phyloP scores from a whole-genome alignment of 2,329 filamentous ascomycete genomes.

The Aciculosporium take region DNA sequence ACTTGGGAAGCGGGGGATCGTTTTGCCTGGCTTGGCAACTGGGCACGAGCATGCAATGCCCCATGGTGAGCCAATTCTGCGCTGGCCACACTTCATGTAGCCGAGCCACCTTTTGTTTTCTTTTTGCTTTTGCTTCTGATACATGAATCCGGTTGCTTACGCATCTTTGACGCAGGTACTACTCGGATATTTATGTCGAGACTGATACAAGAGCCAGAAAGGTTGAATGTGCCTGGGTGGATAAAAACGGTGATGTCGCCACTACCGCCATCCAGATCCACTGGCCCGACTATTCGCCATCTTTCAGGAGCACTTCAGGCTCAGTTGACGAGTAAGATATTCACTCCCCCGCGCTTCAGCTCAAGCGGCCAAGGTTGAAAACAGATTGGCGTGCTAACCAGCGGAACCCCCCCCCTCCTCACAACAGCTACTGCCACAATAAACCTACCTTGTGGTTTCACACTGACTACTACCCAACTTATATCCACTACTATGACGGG shows the following conservation, averaged over 20 bases:
- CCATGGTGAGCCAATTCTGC: not conserved
- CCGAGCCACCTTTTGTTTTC: no score
- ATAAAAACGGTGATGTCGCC: not conserved
- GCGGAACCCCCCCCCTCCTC: no score
- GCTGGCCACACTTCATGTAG: no score
- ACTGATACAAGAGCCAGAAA: not conserved
- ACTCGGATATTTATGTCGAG: not conserved
- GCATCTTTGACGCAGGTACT: not conserved
- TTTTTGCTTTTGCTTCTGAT: not conserved
- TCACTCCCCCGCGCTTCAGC: not conserved
- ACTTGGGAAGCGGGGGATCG: not conserved
- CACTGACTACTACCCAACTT: not conserved
- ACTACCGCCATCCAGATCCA: not conserved
- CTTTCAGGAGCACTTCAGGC: not conserved
- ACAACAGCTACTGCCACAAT: not conserved
- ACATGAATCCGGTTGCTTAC: not conserved
- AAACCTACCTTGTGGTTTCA: not conserved
- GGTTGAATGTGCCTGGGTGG: not conserved
- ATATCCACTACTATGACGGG: not conserved
- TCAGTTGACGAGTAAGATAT: not conserved
- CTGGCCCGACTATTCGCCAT: not conserved
- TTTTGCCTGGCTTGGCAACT: not conserved
- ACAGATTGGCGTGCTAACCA: not conserved
- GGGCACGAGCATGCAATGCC: not conserved
- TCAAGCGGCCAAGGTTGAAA: no score